Evolutionary conservation across 2,329 filamentous ascomycete genomes (phyloP).

Genomic region (Botrytis cinerea): DNA sequence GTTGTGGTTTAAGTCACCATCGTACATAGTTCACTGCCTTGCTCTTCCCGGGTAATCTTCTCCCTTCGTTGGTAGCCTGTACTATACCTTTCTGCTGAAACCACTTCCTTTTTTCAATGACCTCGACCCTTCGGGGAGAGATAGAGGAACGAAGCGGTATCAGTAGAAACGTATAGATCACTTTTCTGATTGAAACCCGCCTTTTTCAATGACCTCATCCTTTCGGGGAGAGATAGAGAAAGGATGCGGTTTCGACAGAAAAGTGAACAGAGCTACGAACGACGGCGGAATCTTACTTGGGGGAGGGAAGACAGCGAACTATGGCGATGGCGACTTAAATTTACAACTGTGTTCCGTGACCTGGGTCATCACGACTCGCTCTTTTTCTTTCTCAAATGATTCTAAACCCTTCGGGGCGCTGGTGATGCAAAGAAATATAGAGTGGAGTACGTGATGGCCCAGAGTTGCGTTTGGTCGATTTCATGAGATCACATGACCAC

Average conservation of each 20-base stretch:
- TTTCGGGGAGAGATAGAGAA: background rate
- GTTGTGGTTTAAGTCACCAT: background rate
- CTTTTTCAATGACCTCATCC: background rate
- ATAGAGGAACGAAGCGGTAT: background rate
- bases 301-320: background rate
- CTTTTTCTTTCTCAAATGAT: background rate
- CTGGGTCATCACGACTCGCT: background rate
- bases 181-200: background rate
- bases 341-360: background rate
- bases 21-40: background rate
- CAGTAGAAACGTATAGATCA: background rate
- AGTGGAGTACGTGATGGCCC: background rate
- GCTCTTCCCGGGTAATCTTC: background rate
- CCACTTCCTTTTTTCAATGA: background rate
- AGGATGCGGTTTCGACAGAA: background rate
- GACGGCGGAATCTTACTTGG: background rate
- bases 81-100: too few species aligned
- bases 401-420: background rate
- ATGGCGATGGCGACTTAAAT: background rate
- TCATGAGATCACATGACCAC: background rate
- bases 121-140: background rate
- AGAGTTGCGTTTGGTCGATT: conserved; percentile 1
- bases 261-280: background rate
- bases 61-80: background rate
- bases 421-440: background rate